Evolutionary conservation across 2,329 filamentous ascomycete species (phyloP).

Genomic region (Aspergillus ibericus): DNA sequence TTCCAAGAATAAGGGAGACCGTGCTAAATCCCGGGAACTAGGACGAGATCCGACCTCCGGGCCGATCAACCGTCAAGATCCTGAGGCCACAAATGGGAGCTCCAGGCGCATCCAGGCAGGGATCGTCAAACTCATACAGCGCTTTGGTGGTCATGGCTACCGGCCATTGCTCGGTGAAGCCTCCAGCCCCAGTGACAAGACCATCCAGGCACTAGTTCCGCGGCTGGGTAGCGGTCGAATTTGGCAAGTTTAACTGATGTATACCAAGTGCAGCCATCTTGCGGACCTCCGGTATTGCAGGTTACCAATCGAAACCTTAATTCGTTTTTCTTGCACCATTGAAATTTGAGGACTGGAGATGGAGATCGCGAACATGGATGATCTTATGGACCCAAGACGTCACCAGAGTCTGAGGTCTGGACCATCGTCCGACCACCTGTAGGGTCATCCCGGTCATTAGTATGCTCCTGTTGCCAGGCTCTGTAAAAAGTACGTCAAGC

Average conservation of each 20-base stretch:
- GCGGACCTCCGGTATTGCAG: background rate
- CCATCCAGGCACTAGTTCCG: background rate
- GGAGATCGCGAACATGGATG: background rate
- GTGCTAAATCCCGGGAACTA: background rate
- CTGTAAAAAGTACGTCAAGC: background rate
- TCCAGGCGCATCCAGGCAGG: background rate
- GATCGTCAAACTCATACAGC: background rate
- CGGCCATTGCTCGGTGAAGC: background rate
- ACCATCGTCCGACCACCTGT: background rate
- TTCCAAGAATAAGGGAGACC: background rate
- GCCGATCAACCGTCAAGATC: background rate
- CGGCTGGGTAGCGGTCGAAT: background rate
- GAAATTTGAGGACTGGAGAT: background rate
- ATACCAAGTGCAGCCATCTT: background rate
- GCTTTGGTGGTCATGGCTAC: background rate
- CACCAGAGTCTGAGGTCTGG: background rate
- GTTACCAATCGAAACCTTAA: background rate
- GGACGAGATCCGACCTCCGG: background rate
- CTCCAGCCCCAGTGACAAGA: background rate
- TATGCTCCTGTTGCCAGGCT: background rate
- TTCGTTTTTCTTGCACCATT: background rate
- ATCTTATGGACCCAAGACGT: background rate
- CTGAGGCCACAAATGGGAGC: background rate
- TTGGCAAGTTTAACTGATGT: background rate
- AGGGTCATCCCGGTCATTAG: background rate